Conservation (phyloP, 2,329 filamentous ascomycete species). For the Paraconiothyrium sp. region DNA sequence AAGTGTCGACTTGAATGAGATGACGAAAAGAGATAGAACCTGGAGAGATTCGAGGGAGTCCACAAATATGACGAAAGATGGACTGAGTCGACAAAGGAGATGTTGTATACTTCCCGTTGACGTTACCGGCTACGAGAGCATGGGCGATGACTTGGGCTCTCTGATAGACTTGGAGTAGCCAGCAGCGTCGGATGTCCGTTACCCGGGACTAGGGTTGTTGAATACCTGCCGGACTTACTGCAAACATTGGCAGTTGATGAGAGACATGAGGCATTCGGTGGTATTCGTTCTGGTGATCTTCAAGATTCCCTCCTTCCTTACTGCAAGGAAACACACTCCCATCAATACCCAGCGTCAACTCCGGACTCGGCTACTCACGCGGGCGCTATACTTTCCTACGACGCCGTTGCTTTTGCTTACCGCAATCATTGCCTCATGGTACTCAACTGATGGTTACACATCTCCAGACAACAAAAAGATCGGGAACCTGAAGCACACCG, state of each 20-base stretch:
- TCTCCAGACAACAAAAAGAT: not conserved
- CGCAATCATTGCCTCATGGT: constrained; percentile 7
- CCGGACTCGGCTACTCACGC: constrained; percentile 11
- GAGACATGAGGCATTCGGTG: not conserved
- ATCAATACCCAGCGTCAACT: constrained; percentile 6
- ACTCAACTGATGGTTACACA: not conserved
- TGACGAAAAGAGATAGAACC: constrained; percentile 5
- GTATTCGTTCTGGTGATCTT: not conserved
- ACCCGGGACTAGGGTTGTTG: constrained; percentile 15
- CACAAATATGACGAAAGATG: constrained; percentile 2
- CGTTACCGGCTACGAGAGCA: constrained; percentile 4
- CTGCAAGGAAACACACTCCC: not conserved
- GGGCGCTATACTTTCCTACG: not conserved
- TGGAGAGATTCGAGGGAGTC: not conserved
- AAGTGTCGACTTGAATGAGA: constrained; percentile 11
- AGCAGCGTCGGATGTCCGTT: constrained; percentile 12
- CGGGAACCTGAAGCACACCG: not conserved
- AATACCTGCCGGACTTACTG: not conserved
- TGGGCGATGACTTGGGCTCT: constrained; percentile 15
- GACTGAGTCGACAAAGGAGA: constrained; percentile 12
- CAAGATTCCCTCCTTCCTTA: not conserved
- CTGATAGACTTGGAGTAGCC: constrained; percentile 14
- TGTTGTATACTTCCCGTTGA: constrained; percentile 15
- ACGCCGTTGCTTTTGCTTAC: constrained; percentile 7
- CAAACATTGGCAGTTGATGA: not conserved